These are phyloP conservation scores for Erodium trifolium DNA, from an alignment of 441 rosid genomes.

Conservation along the genomic window DNA sequence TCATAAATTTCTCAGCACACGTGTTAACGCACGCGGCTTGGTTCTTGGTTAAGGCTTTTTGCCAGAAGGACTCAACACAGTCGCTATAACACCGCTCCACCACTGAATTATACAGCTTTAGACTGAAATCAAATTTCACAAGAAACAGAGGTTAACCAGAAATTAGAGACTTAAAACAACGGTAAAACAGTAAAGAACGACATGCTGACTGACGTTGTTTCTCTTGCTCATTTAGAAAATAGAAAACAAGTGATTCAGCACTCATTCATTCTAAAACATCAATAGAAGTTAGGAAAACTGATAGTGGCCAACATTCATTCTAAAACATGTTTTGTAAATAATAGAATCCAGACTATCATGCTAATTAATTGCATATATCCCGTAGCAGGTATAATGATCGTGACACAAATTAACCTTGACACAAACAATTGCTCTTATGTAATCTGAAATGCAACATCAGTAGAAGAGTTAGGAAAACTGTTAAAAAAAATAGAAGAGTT, in stretches of 20 bases:
- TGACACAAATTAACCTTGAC: background rate
- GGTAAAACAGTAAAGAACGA: background rate
- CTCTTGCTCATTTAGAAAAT: background rate
- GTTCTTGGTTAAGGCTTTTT: background rate
- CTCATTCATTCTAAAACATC: background rate
- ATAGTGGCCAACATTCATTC: background rate
- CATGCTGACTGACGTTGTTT: background rate
- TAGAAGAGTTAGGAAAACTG: too few relatives aligned
- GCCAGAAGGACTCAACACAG: background rate
- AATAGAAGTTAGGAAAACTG: too few relatives aligned
- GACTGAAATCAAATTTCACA: background rate
- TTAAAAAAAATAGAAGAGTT: too few relatives aligned
- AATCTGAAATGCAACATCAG: background rate
- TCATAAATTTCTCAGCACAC: background rate
- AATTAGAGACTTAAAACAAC: background rate
- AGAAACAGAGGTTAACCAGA: background rate
- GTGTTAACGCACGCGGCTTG: background rate
- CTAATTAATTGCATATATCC: background rate
- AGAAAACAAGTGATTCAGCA: too few relatives aligned
- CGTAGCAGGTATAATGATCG: background rate
- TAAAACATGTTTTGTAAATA: background rate
- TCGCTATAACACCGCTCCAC: background rate
- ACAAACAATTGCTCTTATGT: background rate
- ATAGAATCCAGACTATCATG: background rate
- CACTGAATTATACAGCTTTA: background rate